These are phyloP conservation scores for Aspergillus funiculosus DNA, from an alignment of 495 filamentous ascomycete genomes.

Conservation along the genomic window DNA sequence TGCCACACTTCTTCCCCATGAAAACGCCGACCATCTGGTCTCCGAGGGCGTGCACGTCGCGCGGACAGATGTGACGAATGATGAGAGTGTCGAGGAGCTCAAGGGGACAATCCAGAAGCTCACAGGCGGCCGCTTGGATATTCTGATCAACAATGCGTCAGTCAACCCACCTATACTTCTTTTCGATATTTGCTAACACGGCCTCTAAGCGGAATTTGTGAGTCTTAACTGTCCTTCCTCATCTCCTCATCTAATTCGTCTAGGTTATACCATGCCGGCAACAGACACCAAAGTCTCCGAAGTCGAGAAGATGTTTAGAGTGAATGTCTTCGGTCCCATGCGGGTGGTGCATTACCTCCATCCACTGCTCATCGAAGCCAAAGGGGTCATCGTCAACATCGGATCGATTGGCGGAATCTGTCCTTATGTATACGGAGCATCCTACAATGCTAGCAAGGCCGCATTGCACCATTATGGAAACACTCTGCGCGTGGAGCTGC, in stretches of 20 bases:
- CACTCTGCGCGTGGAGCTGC: constrained; percentile 31
- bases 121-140: neutral
- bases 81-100: neutral
- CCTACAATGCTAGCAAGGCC: constrained; percentile 32
- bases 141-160: constrained; percentile 1
- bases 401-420: constrained; percentile 27
- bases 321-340: constrained; percentile 36
- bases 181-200: too few species aligned
- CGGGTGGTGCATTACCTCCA: constrained; percentile 31
- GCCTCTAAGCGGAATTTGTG: neutral
- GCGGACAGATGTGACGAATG: neutral
- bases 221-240: neutral
- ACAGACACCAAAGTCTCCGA: constrained; percentile 22
- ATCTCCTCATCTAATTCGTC: neutral
- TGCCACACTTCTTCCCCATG: neutral
- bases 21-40: neutral
- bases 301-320: constrained; percentile 26
- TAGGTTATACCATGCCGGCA: constrained; percentile 28
- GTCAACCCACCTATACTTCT: too few species aligned
- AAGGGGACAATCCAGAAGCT: neutral
- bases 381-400: constrained; percentile 27
- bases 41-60: neutral
- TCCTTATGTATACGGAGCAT: constrained; percentile 31
- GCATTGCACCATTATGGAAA: constrained; percentile 26
- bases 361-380: constrained; percentile 15